Base-by-base conservation (phyloP, 2,329 filamentous ascomycete genomes). In the Lachnellula cervina region DNA sequence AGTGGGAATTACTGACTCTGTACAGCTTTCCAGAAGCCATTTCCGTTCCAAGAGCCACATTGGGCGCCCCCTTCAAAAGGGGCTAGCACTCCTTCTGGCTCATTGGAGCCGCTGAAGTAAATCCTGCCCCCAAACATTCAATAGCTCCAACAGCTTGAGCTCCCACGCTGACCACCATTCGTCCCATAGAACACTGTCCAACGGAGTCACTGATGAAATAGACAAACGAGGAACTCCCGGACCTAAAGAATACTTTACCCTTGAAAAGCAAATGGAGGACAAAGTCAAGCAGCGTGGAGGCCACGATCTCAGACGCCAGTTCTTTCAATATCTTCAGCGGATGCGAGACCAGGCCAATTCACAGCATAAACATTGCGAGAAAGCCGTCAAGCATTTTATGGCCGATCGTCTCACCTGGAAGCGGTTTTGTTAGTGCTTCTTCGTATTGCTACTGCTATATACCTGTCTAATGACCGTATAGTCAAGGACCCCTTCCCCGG, bases 271-370 rank as follows among this genome's bases (percentile, higher is more conserved):
- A 2, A 65, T 65, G 63, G 59, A 63, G 37, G 16, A 16, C 4
- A 60, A 56, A 32, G 60, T 57, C 21, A 56, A 48, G 4, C 14
- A 21, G 14, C 40, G 32, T 17, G 54, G 57, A 4, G 56, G 56
- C 13, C 8, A n/a, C 16, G 19, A 21, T 2, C 38, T 56, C 14
- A 45, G 62, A 23, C 49, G 37, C 38, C 44, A 49, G 19, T 64
- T 65, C 43, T 65, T 64, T 34, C 50, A 59, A 16, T 56, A 54
- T 37, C 25, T 65, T 4, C 63, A 64, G 35, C 54, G 49, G 32
- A 56, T 51, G 23, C 56, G 62, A 32, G 55, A 60, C 46, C 14
- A 52, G 4, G 51, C 55, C 1, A 62, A 43, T 9, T n/a, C 13
- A 16, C 21, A 53, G 8, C 54, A 61, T 43, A 21, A 17, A 16